Conservation (phyloP, 1,284 basidiomycete genomes). For the Naganishia sp. region DNA sequence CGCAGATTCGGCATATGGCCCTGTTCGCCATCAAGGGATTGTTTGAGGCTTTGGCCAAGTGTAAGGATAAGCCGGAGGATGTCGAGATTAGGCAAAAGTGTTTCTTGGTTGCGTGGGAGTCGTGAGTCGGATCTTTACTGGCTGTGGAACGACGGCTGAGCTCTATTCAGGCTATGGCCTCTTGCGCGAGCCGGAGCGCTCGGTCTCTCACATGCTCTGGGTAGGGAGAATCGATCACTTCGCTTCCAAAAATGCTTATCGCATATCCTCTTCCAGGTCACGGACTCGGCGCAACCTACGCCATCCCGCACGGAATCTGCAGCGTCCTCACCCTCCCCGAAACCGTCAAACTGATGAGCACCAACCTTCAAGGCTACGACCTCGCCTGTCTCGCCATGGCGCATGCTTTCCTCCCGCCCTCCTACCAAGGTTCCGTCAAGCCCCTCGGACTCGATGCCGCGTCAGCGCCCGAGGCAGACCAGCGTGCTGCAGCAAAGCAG, state of each 20-base stretch:
- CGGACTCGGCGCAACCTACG: constrained; percentile 71
- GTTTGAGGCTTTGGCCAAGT: constrained; percentile 69
- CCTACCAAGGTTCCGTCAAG: constrained; percentile 16
- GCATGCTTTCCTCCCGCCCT: constrained; percentile 24
- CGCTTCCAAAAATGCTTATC: constrained; percentile 1
- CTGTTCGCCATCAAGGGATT: constrained; percentile 61
- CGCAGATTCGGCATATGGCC: constrained; percentile 57
- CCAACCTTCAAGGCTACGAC: constrained; percentile 42
- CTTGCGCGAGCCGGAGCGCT: constrained; percentile 50
- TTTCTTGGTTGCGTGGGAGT: constrained; percentile 72
- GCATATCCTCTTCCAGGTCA: constrained; percentile 52
- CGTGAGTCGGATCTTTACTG: constrained; percentile 28
- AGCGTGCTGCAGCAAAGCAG: constrained; percentile 26
- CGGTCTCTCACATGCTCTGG: constrained; percentile 71
- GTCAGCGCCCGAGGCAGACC: constrained; percentile 1
- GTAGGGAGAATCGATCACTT: constrained; percentile 40
- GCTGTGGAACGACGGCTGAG: neutral
- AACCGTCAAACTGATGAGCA: constrained; percentile 63
- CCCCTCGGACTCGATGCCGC: constrained; percentile 3
- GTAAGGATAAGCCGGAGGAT: constrained; percentile 60
- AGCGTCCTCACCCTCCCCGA: constrained; percentile 74
- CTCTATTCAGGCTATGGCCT: constrained; percentile 18
- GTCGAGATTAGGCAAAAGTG: constrained; percentile 67
- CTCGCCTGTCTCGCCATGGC: constrained; percentile 34
- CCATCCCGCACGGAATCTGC: constrained; percentile 78